Conservation (phyloP, 306 rosid genomes). For the Cicer cuneatum region DNA sequence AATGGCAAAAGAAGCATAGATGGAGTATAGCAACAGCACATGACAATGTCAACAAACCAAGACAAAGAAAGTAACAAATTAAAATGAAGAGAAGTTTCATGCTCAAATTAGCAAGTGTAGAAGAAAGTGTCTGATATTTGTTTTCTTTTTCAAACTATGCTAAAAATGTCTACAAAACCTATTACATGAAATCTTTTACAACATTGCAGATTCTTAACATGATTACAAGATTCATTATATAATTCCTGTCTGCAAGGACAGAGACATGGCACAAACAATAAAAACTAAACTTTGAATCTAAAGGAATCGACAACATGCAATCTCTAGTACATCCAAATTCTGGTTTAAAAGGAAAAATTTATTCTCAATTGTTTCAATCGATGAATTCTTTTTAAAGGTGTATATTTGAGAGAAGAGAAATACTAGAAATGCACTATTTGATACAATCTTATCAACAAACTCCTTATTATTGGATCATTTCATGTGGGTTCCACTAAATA, state of each 20-base stretch:
- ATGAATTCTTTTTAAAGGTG: constrained; percentile 18
- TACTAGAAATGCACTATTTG: not conserved
- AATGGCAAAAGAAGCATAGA: constrained; percentile 32
- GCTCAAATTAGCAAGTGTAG: constrained; percentile 10
- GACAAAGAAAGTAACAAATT: constrained; percentile 29
- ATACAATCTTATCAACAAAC: not conserved
- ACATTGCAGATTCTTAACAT: constrained; percentile 16
- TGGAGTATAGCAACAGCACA: constrained; percentile 33
- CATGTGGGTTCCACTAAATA: not conserved
- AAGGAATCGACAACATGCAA: not conserved
- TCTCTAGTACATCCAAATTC: constrained; percentile 11
- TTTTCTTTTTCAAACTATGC: constrained; percentile 1
- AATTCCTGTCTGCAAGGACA: constrained; percentile 2
- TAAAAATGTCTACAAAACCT: constrained; percentile 21
- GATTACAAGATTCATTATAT: not conserved
- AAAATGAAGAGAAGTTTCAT: constrained; percentile 34
- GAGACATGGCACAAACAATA: constrained; percentile 21
- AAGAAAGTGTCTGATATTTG: not conserved
- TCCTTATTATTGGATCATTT: not conserved
- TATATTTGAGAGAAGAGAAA: not conserved
- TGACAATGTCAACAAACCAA: constrained; percentile 33
- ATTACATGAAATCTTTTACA: constrained; percentile 22
- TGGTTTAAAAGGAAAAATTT: not conserved
- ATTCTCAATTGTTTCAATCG: constrained; percentile 3
- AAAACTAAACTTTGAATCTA: constrained; percentile 22